Evolutionary conservation across 176 grass and related monocot species (phyloP).

Genomic region (Avena atlantica): DNA sequence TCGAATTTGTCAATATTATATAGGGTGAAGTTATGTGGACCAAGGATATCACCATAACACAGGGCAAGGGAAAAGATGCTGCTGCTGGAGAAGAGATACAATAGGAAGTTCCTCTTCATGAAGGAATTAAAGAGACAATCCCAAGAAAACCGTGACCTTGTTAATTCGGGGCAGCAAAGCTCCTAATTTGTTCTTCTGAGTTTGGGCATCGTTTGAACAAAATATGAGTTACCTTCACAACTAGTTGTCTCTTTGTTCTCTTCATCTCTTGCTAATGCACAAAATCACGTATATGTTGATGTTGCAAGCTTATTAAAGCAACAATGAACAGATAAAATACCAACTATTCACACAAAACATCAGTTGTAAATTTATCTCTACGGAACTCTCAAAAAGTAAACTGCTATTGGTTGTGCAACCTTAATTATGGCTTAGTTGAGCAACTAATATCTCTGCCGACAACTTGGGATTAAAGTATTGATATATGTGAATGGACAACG

Average conservation of each 20-base stretch:
- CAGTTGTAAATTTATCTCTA: not conserved
- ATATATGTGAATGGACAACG: no score
- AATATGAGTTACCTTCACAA: not conserved
- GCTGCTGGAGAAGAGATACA: not conserved
- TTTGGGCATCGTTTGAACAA: not conserved
- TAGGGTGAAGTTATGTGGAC: not conserved
- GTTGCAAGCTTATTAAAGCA: no score
- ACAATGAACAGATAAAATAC: not conserved
- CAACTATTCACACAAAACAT: not conserved
- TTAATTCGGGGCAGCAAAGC: not conserved
- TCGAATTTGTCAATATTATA: not conserved
- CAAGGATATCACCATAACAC: not conserved
- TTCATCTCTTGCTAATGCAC: not conserved
- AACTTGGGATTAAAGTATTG: no score
- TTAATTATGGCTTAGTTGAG: no score
- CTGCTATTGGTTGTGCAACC: no score
- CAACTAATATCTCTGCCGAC: no score
- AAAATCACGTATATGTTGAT: not conserved
- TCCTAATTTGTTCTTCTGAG: not conserved
- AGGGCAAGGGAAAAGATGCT: not conserved
- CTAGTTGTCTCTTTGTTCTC: not conserved
- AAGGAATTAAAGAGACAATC: not conserved
- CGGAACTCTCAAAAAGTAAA: no score
- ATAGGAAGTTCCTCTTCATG: not conserved
- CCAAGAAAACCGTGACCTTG: not conserved